Base-by-base conservation (phyloP, 139 green algal genomes). In the Coelastrella sp. region DNA sequence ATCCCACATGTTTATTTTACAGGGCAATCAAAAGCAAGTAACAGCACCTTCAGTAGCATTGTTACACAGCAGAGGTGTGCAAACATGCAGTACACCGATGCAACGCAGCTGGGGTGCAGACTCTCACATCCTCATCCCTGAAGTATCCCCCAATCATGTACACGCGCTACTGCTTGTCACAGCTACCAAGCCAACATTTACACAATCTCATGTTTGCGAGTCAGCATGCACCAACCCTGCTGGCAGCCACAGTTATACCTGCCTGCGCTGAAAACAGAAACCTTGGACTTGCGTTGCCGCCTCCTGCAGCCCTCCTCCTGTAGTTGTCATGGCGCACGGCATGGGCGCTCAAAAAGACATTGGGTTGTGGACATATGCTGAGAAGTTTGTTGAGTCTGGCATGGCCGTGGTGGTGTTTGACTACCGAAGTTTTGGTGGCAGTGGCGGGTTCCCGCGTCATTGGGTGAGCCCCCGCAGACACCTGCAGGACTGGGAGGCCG, bases 361-460 rank as follows among this genome's bases (percentile, higher is more conserved):
- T 57, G 91, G 91, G 0, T 90, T 95, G 58, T 90, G 94, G 57
- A 65, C 20, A 9, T 95, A 91, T 82, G 93, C 92, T 7, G 88
- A 92, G 35, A n/a, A 15, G 6, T 96, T 95, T 78, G 91, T 80
- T 9, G 19, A 70, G 0, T 10, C 79, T 35, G 92, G 92, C 75
- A 61, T 94, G 70, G 92, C 88, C 0, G 92, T 88, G 72, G 25
- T 96, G 11, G 78, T 91, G 60, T 95, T 96, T 89, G 93, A 96
- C 88, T 95, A 96, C 92, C 88, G 93, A 6, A 90, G 66, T 14
- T 96, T 95, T 90, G 93, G 93, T 74, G 93, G 93, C 59, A 93
- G 89, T 63, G 90, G 90, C 7, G 93, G 93, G 4, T 79, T 93
- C 90, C 93, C 92, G 12, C 80, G 93, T 11, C 76, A 95, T 78